Base-by-base conservation (phyloP, 2,329 filamentous ascomycete species). In the Sporothrix brasiliensis region DNA sequence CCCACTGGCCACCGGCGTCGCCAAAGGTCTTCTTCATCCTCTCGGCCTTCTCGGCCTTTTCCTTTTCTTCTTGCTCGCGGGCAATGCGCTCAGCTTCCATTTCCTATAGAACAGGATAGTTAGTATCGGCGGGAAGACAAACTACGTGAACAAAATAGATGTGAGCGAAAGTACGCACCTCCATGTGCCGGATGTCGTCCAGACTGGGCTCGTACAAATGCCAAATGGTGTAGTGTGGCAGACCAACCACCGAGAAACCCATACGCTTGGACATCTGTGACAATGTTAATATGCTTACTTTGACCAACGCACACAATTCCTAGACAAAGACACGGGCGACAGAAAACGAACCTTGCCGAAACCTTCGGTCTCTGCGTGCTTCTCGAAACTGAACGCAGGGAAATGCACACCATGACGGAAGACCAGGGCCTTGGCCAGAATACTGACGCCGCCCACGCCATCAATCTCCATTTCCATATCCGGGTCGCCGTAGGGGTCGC, bases 401-500 rank as follows among this genome's bases (percentile, higher is more conserved):
- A 99, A 99, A 80, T 99, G 95, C 47, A 97, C 94, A 56, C 95
- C 95, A 60, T 92, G 91, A 73, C 95, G 89, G 84, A 99, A 99
- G 0, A 99, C 95, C 76, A 91, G 91, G 1, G 95, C 95, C 81
- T 98, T 99, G 60, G 95, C 94, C 75, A 99, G 81, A 76, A 99
- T 99, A 82, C 93, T 97, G 76, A 99, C 95, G 81, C 95, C 95
- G 67, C 95, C 94, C 61, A 99, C 94, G 74, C 95, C 95, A 76
- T 99, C 95, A 76, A 99, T 94, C 77, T 99, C 95, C 95, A 99
- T 98, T 79, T 99, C 95, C 91, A 98, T 97, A 78, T 99, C 95
- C 24, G 94, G 94, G 78, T 99, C 95, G 52, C 95, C 95, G 77
- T 97, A 98, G 1, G 95, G 95, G 78, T 99, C 95, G 72, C 95